Conservation (phyloP, 1,139 yeast species). For the Diutina scorzettiae region DNA sequence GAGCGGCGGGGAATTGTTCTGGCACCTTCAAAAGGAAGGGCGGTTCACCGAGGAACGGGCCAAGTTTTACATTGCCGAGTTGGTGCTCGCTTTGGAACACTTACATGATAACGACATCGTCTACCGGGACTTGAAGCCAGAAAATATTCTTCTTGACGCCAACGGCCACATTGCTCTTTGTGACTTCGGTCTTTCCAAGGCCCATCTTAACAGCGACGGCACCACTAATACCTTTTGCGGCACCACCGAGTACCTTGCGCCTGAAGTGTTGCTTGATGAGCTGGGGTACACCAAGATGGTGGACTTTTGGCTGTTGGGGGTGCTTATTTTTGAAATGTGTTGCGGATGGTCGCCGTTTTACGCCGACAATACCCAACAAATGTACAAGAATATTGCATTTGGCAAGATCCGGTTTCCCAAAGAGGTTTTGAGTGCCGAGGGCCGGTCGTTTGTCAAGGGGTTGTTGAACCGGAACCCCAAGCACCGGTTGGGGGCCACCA, state of each 20-base stretch:
- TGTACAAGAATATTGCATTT: slow-evolving; percentile 96
- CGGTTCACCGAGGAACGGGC: slow-evolving; percentile 88
- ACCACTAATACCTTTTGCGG: slow-evolving; percentile 97
- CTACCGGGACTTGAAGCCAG: slow-evolving; percentile 91
- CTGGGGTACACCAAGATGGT: slow-evolving; percentile 80
- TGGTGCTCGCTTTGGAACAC: slow-evolving; percentile 83
- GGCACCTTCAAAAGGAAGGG: slow-evolving; percentile 96
- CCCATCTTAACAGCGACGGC: slow-evolving; percentile 76
- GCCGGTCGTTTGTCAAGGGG: slow-evolving; percentile 90
- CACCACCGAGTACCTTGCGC: slow-evolving; percentile 85
- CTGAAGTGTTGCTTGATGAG: slow-evolving; percentile 73
- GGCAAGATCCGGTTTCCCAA: slow-evolving; percentile 96
- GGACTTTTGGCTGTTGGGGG: slow-evolving; percentile 80
- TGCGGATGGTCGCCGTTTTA: slow-evolving; percentile 99
- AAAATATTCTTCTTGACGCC: slow-evolving; percentile 84
- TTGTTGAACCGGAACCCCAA: slow-evolving; percentile 88
- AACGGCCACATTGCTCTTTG: slow-evolving; percentile 95
- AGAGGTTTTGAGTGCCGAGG: slow-evolving; percentile 84
- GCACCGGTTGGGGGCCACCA: slow-evolving; percentile 82
- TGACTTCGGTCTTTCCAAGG: slow-evolving; percentile 93
- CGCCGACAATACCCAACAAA: slow-evolving; percentile 94
- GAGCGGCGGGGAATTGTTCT: slow-evolving; percentile 96
- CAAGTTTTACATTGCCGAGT: slow-evolving; percentile 90
- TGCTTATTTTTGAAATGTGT: slow-evolving; percentile 76
- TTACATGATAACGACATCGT: slow-evolving; percentile 88